Percentiles rank a stretch among this genome's conserved stretches.
Evolutionary conservation across 2,329 filamentous ascomycete genomes (phyloP).

Genomic region (Magnaporthales sp.): DNA sequence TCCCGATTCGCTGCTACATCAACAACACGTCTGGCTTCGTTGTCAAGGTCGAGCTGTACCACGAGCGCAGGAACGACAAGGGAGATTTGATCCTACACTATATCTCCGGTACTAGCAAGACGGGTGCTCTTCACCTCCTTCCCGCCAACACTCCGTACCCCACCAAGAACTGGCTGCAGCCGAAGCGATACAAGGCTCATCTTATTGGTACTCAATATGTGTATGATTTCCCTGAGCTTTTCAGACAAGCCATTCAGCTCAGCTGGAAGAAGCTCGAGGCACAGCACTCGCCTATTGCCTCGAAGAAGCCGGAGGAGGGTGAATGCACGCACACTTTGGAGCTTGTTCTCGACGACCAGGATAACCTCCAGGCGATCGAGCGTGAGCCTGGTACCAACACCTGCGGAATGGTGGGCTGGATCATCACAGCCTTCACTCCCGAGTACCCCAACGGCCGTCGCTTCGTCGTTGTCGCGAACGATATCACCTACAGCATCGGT

Average conservation of each 20-base stretch:
- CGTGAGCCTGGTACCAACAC: constrained; percentile 92
- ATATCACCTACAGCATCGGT: constrained; percentile 98
- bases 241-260: constrained; percentile 96
- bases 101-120: constrained; percentile 89
- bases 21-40: constrained; percentile 98
- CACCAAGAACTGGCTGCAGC: constrained; percentile 97
- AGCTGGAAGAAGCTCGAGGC: constrained; percentile 73
- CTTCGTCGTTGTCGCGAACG: constrained; percentile 96
- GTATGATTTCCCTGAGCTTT: constrained; percentile 98
- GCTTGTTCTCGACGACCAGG: constrained; percentile 87
- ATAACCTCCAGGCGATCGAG: constrained; percentile 86
- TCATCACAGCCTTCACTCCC: constrained; percentile 87
- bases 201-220: constrained; percentile 99
- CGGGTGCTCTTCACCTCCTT: constrained; percentile 89
- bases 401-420: constrained; percentile 98
- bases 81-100: constrained; percentile 98
- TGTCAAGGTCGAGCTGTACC: constrained; percentile 95
- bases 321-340: constrained; percentile 93
- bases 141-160: constrained; percentile 88
- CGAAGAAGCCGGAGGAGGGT: constrained; percentile 71
- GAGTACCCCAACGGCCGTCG: constrained; percentile 89
- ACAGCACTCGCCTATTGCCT: constrained; percentile 63
- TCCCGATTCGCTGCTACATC: constrained; percentile 91
- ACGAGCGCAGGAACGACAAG: constrained; percentile 96
- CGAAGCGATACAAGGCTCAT: constrained; percentile 98